Conservation (phyloP, 2,329 filamentous ascomycete genomes). For the Pestalotiopsis sp. region DNA sequence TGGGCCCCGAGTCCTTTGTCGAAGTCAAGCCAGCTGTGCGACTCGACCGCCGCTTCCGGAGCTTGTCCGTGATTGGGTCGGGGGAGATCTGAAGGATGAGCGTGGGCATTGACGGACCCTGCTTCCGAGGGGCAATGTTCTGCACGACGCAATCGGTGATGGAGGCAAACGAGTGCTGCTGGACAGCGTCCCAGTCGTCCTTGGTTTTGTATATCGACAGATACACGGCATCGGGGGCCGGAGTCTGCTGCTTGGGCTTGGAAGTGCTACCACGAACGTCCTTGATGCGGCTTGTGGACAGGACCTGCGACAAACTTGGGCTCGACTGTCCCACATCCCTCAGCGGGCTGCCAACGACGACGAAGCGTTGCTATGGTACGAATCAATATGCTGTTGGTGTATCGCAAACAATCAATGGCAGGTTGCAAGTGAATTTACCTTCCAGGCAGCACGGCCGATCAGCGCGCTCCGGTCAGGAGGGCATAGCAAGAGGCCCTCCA, state of each 20-base stretch:
- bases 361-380: constrained; percentile 55
- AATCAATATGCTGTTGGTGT: constrained; percentile 16
- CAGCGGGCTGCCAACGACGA: constrained; percentile 51
- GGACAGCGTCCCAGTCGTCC: constrained; percentile 56
- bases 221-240: constrained; percentile 44
- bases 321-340: constrained; percentile 38
- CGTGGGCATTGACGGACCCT: constrained; percentile 61
- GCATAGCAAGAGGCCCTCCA: constrained; percentile 53
- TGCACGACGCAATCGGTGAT: constrained; percentile 62
- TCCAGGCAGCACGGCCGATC: constrained; percentile 54
- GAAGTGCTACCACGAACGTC: constrained; percentile 37
- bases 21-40: constrained; percentile 59
- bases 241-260: constrained; percentile 35
- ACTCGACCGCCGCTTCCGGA: constrained; percentile 67
- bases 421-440: constrained; percentile 39
- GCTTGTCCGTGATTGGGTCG: constrained; percentile 56
- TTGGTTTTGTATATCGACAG: constrained; percentile 60
- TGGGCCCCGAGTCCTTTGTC: constrained; percentile 51
- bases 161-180: constrained; percentile 54
- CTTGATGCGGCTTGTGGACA: constrained; percentile 41
- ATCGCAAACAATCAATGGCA: constrained; percentile 8
- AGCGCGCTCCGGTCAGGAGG: constrained; percentile 56
- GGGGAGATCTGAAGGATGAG: constrained; percentile 58
- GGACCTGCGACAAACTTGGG: constrained; percentile 40
- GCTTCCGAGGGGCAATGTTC: constrained; percentile 62